phyloP scores from a whole-genome alignment of 345 rosid species.

The Salix caprea region DNA sequence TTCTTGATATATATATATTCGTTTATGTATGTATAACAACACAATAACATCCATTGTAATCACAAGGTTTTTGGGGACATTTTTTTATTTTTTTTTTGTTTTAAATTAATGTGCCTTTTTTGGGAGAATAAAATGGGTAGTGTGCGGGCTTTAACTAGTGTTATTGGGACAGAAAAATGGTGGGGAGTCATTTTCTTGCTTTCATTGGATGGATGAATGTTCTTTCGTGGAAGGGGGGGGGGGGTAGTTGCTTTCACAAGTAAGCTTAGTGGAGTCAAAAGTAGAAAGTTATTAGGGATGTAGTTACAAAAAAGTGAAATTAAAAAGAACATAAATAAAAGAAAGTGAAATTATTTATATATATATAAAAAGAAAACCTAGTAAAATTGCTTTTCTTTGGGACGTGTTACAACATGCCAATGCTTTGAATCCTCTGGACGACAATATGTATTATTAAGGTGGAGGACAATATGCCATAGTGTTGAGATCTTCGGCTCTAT shows the following conservation, averaged over 20 bases:
- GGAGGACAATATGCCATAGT: no score
- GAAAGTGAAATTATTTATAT: no score
- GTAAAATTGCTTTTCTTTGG: no score
- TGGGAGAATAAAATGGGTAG: background rate
- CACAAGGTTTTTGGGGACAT: slow-evolving; percentile 5
- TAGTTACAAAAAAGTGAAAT: no score
- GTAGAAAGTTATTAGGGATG: background rate
- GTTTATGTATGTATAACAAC: slow-evolving; percentile 33
- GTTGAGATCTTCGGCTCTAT: no score
- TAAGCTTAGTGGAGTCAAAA: slow-evolving; percentile 28
- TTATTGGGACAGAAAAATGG: background rate
- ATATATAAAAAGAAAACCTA: no score
- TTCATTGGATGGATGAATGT: slow-evolving; percentile 6
- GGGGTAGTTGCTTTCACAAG: slow-evolving; percentile 46
- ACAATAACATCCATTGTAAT: slow-evolving; percentile 26
- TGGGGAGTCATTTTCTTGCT: slow-evolving; percentile 28
- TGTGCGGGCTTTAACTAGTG: background rate
- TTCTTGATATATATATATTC: slow-evolving; percentile 10
- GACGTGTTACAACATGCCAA: no score
- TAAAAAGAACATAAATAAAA: no score
- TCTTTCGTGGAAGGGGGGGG: slow-evolving; percentile 13
- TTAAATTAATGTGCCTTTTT: background rate
- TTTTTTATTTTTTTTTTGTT: background rate
- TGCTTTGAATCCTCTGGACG: no score
- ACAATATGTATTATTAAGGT: no score